phyloP scores from a whole-genome alignment of 2,329 filamentous ascomycete species.

The Magnaporthales sp. region DNA sequence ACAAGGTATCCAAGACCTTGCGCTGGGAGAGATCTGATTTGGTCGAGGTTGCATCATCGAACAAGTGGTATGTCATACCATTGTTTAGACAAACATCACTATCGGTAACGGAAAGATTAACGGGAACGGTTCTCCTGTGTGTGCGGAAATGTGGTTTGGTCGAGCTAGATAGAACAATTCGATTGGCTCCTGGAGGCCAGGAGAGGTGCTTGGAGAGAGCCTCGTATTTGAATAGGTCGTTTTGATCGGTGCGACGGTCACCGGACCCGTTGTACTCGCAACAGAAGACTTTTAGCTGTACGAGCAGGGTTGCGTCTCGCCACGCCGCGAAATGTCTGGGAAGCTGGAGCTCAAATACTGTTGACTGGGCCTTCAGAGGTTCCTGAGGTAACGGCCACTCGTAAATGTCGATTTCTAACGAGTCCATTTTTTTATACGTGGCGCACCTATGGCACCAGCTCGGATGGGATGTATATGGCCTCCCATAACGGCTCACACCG shows the following conservation, averaged over 20 bases:
- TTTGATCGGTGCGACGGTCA: not conserved
- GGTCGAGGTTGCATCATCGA: slow-evolving; percentile 17
- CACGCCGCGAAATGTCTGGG: slow-evolving; percentile 34
- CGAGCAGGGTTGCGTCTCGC: slow-evolving; percentile 35
- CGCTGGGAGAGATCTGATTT: not conserved
- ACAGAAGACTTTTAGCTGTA: slow-evolving; percentile 30
- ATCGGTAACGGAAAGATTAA: slow-evolving; percentile 17
- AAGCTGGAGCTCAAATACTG: slow-evolving; percentile 42
- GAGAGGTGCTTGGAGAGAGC: not conserved
- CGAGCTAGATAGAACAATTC: slow-evolving; percentile 24
- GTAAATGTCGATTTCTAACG: slow-evolving; percentile 34
- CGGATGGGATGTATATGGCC: not conserved
- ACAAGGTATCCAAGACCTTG: not conserved
- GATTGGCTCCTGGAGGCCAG: not conserved
- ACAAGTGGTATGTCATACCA: slow-evolving; percentile 30
- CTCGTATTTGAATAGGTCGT: not conserved
- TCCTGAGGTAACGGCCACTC: slow-evolving; percentile 46
- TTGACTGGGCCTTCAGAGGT: slow-evolving; percentile 24
- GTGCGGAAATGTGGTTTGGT: slow-evolving; percentile 25
- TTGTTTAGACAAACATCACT: slow-evolving; percentile 35
- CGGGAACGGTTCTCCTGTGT: slow-evolving; percentile 19
- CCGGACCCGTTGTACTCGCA: slow-evolving; percentile 8
- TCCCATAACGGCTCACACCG: not conserved
- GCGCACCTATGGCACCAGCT: slow-evolving; percentile 28
- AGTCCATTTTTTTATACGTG: slow-evolving; percentile 17